Conservation (phyloP, 139 green algal genomes). For the Closterium sp. region DNA sequence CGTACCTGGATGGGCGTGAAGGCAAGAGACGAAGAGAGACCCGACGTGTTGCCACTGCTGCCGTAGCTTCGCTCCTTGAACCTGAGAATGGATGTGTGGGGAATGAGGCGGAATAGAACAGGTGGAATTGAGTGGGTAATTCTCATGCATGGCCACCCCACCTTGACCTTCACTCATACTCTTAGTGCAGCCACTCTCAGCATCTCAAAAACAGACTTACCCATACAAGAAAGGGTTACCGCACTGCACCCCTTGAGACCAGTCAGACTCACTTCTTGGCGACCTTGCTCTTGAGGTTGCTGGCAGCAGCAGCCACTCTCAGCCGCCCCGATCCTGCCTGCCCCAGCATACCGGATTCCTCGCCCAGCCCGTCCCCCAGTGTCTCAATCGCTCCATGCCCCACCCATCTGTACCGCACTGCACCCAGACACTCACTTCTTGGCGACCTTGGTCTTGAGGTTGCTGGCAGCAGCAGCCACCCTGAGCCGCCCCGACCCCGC, state of each 20-base stretch:
- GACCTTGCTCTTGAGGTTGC: constrained; percentile 50
- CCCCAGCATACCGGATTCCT: constrained; percentile 79
- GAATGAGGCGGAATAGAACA: neutral
- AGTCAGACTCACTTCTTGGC: constrained; percentile 39
- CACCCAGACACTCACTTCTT: constrained; percentile 33
- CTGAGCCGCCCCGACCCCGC: constrained; percentile 60
- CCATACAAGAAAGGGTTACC: no score
- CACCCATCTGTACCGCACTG: no score
- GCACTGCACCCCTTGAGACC: neutral
- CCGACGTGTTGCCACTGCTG: constrained; percentile 61
- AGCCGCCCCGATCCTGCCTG: constrained; percentile 68
- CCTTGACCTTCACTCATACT: no score
- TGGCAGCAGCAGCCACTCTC: constrained; percentile 33
- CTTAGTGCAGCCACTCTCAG: no score
- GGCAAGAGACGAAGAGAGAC: constrained; percentile 81
- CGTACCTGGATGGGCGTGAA: constrained; percentile 90
- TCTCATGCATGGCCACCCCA: no score
- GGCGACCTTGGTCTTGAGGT: constrained; percentile 43
- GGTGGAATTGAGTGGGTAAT: no score
- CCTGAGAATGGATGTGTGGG: neutral
- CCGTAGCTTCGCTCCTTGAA: constrained; percentile 49
- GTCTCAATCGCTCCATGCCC: no score
- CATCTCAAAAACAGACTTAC: no score
- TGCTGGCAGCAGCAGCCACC: constrained; percentile 42
- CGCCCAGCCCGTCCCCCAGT: constrained; percentile 31